phyloP scores from a whole-genome alignment of 257 asterid species.

The Solanum sitiens region DNA sequence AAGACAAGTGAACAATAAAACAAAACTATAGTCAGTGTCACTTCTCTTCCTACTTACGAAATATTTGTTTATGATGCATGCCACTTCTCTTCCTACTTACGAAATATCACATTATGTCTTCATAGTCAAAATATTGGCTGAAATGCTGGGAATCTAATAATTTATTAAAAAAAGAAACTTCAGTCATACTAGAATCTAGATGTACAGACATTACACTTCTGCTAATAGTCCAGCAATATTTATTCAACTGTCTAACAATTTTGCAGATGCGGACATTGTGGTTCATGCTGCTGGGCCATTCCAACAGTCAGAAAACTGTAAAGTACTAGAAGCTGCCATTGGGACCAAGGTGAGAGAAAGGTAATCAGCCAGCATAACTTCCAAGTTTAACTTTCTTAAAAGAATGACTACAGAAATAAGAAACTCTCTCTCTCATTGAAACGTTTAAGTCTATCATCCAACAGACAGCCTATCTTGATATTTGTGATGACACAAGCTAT shows the following conservation, averaged over 20 bases:
- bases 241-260: neutral
- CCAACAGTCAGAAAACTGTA: slow-evolving; percentile 69
- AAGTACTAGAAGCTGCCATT: slow-evolving; percentile 89
- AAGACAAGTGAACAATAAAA: neutral
- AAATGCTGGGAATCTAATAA: neutral
- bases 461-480: slow-evolving; percentile 90
- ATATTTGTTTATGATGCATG: too few species aligned
- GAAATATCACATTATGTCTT: neutral
- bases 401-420: neutral
- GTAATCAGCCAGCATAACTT: slow-evolving; percentile 33
- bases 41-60: neutral
- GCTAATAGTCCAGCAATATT: neutral
- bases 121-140: neutral
- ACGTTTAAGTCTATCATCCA: neutral
- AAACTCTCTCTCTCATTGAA: neutral
- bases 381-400: neutral
- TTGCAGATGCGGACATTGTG: slow-evolving; percentile 80
- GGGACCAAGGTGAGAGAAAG: slow-evolving; percentile 92
- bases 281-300: slow-evolving; percentile 96
- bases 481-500: slow-evolving; percentile 86
- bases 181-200: neutral
- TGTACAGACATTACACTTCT: neutral
- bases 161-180: neutral
- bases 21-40: neutral
- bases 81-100: neutral